Percentiles rank a stretch among this genome's conserved stretches.
Conservation (phyloP, 2,329 filamentous ascomycete genomes). For the Cladosporium colombiae region DNA sequence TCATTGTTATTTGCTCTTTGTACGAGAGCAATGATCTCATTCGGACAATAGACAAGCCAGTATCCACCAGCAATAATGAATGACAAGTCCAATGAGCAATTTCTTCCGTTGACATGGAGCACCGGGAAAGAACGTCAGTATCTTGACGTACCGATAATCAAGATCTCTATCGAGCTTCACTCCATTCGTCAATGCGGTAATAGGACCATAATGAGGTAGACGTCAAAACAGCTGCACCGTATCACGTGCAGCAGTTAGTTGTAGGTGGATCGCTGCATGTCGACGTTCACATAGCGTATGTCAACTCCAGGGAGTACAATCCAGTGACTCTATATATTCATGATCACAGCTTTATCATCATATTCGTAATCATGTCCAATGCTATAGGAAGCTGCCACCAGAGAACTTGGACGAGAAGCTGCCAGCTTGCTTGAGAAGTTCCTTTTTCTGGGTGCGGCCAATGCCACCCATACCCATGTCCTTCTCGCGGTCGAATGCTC, state of each 20-base stretch:
- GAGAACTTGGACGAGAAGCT: slow-evolving; percentile 82
- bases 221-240: not conserved
- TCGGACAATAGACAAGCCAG: not conserved
- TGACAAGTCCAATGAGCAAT: not conserved
- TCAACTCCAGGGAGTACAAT: not conserved
- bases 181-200: not conserved
- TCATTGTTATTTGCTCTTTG: not conserved
- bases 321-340: not conserved
- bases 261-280: not conserved
- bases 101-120: not conserved
- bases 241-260: not conserved
- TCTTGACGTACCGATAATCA: no score
- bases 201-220: not conserved
- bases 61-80: not conserved
- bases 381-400: slow-evolving; percentile 65
- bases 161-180: no score
- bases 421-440: slow-evolving; percentile 75
- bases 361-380: not conserved
- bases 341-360: not conserved
- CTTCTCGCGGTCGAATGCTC: slow-evolving; percentile 88
- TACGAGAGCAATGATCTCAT: not conserved
- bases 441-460: slow-evolving; percentile 66
- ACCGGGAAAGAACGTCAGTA: not conserved
- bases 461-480: slow-evolving; percentile 75
- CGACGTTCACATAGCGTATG: not conserved